Base-by-base conservation (phyloP, 2,329 filamentous ascomycete species). In the Colletotrichum sp. region DNA sequence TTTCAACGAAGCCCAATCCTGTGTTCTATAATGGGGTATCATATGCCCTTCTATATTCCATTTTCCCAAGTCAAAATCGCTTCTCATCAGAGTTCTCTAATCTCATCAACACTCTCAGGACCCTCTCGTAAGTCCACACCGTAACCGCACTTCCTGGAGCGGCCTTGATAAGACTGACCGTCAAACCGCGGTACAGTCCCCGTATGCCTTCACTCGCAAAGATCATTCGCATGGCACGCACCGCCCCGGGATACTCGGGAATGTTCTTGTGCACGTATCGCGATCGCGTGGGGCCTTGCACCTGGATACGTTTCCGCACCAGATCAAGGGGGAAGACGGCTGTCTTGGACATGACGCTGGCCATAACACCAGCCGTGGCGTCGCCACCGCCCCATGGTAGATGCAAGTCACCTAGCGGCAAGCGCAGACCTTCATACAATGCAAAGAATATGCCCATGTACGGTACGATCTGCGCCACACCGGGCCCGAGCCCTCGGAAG, bases 391-490 rank as follows among this genome's bases (percentile, higher is more conserved):
- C 95, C 83, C 94, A 93, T 0, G 93, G 93, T 78, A 94, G 82
- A 12, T 90, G 83, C 21, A 92, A 79, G 7, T 81, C 81, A 8
- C 87, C 87, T 61, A 96, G 83, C 1, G 89, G 90, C 8, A 91
- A 82, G 7, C 94, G 89, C 66, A 98, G 86, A 12, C 90, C 88
- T 84, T 99, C 97, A 86, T 98, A 99, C 55, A 92, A 90, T 38
- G 94, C 91, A 85, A 99, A 99, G 87, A 99, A 98, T 4, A 98
- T 89, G 16, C 97, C 97, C 97, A 99, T 99, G 83, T 96, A 98
- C 3, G 97, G 97, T 12, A 98, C 92, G 64, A 98, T 97, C 86
- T 98, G 96, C 30, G 89, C 93, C 26, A 98, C 87, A 0, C 94
- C 95, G 3, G 96, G 96, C 2, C 90, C 90, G 38, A 98, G 87